Evolutionary conservation across 2,329 filamentous ascomycete genomes (phyloP).

Genomic region (Ophiostoma sp.): DNA sequence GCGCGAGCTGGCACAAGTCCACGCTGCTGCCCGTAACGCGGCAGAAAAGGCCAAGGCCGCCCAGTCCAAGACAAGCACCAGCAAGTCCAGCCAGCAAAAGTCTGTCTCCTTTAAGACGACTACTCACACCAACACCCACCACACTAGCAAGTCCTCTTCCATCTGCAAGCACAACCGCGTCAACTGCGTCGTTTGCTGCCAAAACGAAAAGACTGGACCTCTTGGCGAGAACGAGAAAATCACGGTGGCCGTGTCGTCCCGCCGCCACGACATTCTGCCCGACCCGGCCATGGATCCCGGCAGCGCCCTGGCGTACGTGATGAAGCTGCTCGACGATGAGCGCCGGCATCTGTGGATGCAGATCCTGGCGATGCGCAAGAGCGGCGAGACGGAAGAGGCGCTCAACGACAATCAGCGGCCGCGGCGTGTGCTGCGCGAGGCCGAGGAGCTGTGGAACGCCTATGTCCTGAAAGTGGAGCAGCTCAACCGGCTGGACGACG

Average conservation of each 20-base stretch:
- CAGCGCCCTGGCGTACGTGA: slow-evolving; percentile 74
- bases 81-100: slow-evolving; percentile 20
- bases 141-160: background rate
- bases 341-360: slow-evolving; percentile 72
- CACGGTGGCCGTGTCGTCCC: slow-evolving; percentile 28
- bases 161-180: slow-evolving; percentile 29
- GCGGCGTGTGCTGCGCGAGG: slow-evolving; percentile 27
- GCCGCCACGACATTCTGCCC: background rate
- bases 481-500: slow-evolving; percentile 68
- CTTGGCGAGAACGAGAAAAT: slow-evolving; percentile 25
- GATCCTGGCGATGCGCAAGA: slow-evolving; percentile 54
- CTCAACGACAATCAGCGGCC: slow-evolving; percentile 23
- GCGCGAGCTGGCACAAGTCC: slow-evolving; percentile 16
- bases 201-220: slow-evolving; percentile 26
- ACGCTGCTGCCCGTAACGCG: background rate
- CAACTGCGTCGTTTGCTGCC: slow-evolving; percentile 31
- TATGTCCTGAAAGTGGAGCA: slow-evolving; percentile 32
- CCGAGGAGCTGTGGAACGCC: slow-evolving; percentile 30
- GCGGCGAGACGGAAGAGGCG: slow-evolving; percentile 20
- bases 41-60: background rate
- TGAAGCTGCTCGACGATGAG: slow-evolving; percentile 81
- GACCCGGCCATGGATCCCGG: slow-evolving; percentile 49
- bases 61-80: background rate
- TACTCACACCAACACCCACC: background rate
- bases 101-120: slow-evolving; percentile 25